A percentile compares a stretch with the other conserved stretches of the same genome.
Evolutionary conservation across 2,329 filamentous ascomycete genomes (phyloP).

Genomic region (Alternaria brassicicola): DNA sequence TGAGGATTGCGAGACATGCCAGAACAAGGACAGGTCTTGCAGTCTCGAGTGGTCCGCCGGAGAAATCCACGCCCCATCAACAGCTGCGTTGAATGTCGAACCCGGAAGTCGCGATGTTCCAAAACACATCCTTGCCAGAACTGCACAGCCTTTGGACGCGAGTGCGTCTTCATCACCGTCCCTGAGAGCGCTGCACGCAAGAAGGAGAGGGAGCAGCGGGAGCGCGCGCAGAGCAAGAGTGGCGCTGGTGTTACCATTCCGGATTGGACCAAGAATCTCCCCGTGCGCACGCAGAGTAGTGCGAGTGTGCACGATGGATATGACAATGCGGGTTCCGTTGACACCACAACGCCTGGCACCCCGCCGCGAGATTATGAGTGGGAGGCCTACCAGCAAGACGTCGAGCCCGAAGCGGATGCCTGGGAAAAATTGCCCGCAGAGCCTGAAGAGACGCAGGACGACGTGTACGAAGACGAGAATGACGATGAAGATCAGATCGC

Average conservation of each 20-base stretch:
- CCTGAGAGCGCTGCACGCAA: slow-evolving; percentile 47
- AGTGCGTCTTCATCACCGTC: slow-evolving; percentile 49
- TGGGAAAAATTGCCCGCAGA: slow-evolving; percentile 47
- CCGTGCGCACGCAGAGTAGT: slow-evolving; percentile 39
- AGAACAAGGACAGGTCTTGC: slow-evolving; percentile 45
- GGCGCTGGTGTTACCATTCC: slow-evolving; percentile 34
- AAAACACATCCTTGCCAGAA: slow-evolving; percentile 50
- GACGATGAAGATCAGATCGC: slow-evolving; percentile 49
- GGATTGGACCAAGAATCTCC: slow-evolving; percentile 48
- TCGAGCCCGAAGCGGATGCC: slow-evolving; percentile 45
- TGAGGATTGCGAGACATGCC: slow-evolving; percentile 44
- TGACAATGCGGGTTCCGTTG: slow-evolving; percentile 36
- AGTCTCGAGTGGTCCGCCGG: slow-evolving; percentile 48
- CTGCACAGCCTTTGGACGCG: slow-evolving; percentile 48
- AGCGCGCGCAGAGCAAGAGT: slow-evolving; percentile 35
- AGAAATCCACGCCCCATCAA: slow-evolving; percentile 50
- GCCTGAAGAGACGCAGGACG: slow-evolving; percentile 46
- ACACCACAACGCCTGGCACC: slow-evolving; percentile 46
- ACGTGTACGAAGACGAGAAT: slow-evolving; percentile 48
- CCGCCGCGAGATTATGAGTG: slow-evolving; percentile 49
- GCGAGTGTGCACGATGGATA: slow-evolving; percentile 35
- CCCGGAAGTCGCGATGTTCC: slow-evolving; percentile 48
- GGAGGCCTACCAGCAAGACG: slow-evolving; percentile 49
- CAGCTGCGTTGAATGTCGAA: slow-evolving; percentile 49
- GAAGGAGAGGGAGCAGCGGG: slow-evolving; percentile 46